Base-by-base conservation (phyloP, 495 filamentous ascomycete species). In the Aspergillus carlsbadensis region DNA sequence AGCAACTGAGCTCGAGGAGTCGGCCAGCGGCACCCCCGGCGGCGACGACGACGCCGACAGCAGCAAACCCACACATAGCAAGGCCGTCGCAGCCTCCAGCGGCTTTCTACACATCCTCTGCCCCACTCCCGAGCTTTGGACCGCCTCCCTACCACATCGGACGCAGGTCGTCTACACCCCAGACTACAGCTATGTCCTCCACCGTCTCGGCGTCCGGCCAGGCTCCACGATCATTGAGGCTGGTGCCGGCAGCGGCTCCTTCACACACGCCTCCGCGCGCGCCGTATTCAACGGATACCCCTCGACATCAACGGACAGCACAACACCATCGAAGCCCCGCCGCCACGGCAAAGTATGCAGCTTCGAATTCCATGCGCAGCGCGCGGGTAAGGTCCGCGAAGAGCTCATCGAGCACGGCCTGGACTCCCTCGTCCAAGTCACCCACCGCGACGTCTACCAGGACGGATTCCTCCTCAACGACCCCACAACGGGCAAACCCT, bases 151-250 rank as follows among this genome's bases (percentile, higher is more conserved):
- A 35, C 94, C 92, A 2, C 94, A 98, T 68, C 82, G 94, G 45
- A 98, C 94, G 8, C 94, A 98, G 72, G 93, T 98, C 45, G 94
- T 98, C 59, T 98, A 98, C 66, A 96, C 91, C 1, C 91, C 95
- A 10, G 94, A 98, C 70, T 96, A 96, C 73, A 96, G 92, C 72
- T 98, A 94, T 66, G 87, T 98, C 35, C 81, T 98, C 20, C 91
- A 96, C 66, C 81, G 91, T 43, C 78, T 98, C 45, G 84, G 90
- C 13, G 93, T 86, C 2, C 74, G 89, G 20, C 91, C 94, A 0
- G 95, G 94, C 2, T 82, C 80, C 10, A 81, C 81, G 10, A 66
- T 98, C 10, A 94, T 98, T 45, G 94, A 98, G 72, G 95, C 94
- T 2, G 94, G 94, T 18, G 90, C 93, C 0, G 94, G 94, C 1